Percentiles rank a stretch among this genome's conserved stretches.
Evolutionary conservation across 306 rosid genomes (phyloP).

Genomic region (Cicer pinnatifidum): DNA sequence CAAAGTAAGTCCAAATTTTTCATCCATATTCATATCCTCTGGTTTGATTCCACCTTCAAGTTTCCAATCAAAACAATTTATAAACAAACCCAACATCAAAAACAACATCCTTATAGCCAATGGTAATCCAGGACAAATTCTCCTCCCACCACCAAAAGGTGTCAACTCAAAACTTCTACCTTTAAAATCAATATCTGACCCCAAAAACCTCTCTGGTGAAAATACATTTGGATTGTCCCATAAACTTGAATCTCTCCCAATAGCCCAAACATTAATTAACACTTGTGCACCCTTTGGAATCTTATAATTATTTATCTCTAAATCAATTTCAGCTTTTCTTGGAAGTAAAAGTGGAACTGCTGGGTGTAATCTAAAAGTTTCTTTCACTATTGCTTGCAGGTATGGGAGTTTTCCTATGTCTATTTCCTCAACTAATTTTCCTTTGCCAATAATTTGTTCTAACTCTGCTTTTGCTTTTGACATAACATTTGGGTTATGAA

Average conservation of each 20-base stretch:
- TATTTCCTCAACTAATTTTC: constrained; percentile 34
- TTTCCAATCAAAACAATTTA: constrained; percentile 43
- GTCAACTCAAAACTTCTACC: constrained; percentile 41
- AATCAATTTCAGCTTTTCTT: constrained; percentile 25
- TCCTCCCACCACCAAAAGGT: constrained; percentile 42
- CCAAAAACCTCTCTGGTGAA: constrained; percentile 34
- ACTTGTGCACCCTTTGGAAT: constrained; percentile 46
- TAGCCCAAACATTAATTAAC: constrained; percentile 44
- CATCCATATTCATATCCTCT: constrained; percentile 43
- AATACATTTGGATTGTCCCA: constrained; percentile 40
- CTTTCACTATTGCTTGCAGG: constrained; percentile 43
- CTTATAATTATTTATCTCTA: constrained; percentile 20
- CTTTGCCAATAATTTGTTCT: constrained; percentile 34
- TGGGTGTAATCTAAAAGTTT: constrained; percentile 43
- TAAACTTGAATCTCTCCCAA: constrained; percentile 37
- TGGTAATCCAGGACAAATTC: constrained; percentile 46
- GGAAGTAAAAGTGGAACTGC: constrained; percentile 43
- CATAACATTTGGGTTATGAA: constrained; percentile 27
- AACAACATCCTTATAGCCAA: constrained; percentile 42
- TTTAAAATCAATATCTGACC: constrained; percentile 41
- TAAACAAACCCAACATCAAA: constrained; percentile 42
- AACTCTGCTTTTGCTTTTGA: constrained; percentile 41
- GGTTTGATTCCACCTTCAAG: constrained; percentile 36
- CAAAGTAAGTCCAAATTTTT: constrained; percentile 44
- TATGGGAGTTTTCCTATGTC: constrained; percentile 39